phyloP scores from a whole-genome alignment of 192 early-diverging fungal genomes.

The Gigaspora rosea region DNA sequence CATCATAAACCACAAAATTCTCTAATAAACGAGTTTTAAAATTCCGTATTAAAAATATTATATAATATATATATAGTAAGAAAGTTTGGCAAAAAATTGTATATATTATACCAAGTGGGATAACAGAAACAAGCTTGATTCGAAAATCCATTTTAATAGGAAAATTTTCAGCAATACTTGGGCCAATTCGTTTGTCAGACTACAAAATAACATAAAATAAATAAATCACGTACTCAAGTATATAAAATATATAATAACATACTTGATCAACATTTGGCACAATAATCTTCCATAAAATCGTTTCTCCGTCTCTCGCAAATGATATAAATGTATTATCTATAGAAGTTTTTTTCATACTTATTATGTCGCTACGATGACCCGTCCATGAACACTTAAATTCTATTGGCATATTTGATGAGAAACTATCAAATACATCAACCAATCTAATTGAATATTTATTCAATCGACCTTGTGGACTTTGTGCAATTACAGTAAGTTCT shows the following conservation, averaged over 20 bases:
- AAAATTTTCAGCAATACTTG: constrained; percentile 9
- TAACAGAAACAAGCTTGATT: constrained; percentile 20
- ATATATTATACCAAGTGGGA: constrained; percentile 5
- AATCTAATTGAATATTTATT: constrained; percentile 72
- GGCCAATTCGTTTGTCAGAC: constrained; percentile 8
- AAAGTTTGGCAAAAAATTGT: not conserved
- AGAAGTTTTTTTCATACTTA: constrained; percentile 47
- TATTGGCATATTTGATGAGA: constrained; percentile 58
- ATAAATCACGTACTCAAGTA: not conserved
- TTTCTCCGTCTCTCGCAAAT: constrained; percentile 52
- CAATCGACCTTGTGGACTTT: constrained; percentile 60
- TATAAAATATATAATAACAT: not conserved
- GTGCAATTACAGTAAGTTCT: constrained; percentile 64
- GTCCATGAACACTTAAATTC: constrained; percentile 65
- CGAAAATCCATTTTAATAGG: not conserved
- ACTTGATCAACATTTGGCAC: constrained; percentile 45
- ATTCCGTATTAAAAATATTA: not conserved
- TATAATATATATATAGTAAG: not conserved
- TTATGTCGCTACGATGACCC: constrained; percentile 59
- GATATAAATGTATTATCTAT: constrained; percentile 49
- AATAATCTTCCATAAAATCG: constrained; percentile 54
- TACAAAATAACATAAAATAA: not conserved
- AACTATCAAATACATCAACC: constrained; percentile 73
- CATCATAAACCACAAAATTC: constrained; percentile 16
- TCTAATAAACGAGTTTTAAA: not conserved